Percentiles rank a stretch among this genome's conserved stretches.
These are phyloP conservation scores for Kondoa malvinella DNA, from an alignment of 768 basidiomycete species.

Conservation along the genomic window DNA sequence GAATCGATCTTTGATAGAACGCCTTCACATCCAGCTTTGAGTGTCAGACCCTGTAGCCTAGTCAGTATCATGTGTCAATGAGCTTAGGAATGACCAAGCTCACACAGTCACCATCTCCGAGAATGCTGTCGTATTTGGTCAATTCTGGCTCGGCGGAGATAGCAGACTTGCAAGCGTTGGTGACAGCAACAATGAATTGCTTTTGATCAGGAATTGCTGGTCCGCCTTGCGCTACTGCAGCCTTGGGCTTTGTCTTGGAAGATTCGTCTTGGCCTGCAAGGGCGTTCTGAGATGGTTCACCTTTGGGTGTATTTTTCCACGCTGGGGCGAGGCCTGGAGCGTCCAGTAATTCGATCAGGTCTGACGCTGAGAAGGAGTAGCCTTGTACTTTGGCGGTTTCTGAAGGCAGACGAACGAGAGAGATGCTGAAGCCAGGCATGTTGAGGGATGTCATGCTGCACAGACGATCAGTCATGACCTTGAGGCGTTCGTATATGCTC, in stretches of 20 bases:
- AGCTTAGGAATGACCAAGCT: not conserved
- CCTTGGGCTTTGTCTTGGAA: not conserved
- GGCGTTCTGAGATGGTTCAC: constrained; percentile 5
- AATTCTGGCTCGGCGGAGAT: constrained; percentile 72
- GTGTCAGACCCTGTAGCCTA: not conserved
- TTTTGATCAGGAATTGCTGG: constrained; percentile 32
- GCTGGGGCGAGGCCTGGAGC: constrained; percentile 25
- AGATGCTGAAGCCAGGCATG: constrained; percentile 36
- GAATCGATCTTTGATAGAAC: not conserved
- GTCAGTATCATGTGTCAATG: not conserved
- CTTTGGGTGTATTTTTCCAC: constrained; percentile 21
- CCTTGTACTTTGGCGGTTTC: constrained; percentile 3
- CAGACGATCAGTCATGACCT: not conserved
- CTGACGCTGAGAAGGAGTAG: constrained; percentile 26
- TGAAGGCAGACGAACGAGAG: constrained; percentile 19
- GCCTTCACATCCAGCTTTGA: not conserved
- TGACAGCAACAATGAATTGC: constrained; percentile 43
- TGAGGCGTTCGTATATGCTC: not conserved
- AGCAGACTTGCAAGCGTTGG: constrained; percentile 48
- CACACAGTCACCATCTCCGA: not conserved
- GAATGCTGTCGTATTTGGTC: constrained; percentile 56
- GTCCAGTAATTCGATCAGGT: constrained; percentile 33
- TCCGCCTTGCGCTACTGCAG: not conserved
- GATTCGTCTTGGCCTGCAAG: constrained; percentile 4
- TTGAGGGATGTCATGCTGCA: constrained; percentile 31